Base-by-base conservation (phyloP, 1,284 basidiomycete species). In the Malassezia cuniculi region DNA sequence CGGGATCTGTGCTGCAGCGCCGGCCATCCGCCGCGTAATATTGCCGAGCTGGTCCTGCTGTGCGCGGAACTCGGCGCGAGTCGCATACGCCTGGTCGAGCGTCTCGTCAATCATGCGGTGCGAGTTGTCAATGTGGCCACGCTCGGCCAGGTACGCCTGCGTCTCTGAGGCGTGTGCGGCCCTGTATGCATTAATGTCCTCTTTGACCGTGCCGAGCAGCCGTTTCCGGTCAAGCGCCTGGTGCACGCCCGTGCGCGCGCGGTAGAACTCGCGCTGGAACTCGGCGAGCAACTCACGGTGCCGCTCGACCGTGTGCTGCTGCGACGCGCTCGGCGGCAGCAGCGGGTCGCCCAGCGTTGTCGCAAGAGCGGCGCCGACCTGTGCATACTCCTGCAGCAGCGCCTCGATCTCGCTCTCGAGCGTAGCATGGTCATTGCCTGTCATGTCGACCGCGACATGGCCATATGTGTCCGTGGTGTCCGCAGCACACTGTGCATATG, bases 41-140 rank as follows among this genome's bases (percentile, higher is more conserved):
- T 77, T 74, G 7, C 76, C 70, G 27, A 99, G 71, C 20, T 80
- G 77, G 4, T 74, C 69, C 14, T 84, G 75, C 69, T 99, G 93
- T 34, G 78, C 75, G n/a, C 75, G 72, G 68, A 99, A 93, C 66
- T 95, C 89, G 24, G 82, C 75, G n/a, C 90, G 79, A 0, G 90
- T 95, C 54, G 87, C 90, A 58, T 94, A 93, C 20, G 93, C 93
- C 78, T 97, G 90, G 36, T 82, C 77, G 14, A 95, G 72, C 24
- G 89, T 77, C 31, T 84, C 82, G 65, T 97, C 90, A 22, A 86
- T 82, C 87, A 95, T 94, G 49, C 77, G 73, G 70, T 95, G 87
- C 17, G 82, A 85, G 52, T 78, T 83, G 69, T 95, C 90, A 54
- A 97, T 87, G 41, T 78, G 75, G 4, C 79, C 77, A 24, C 93